phyloP scores from a whole-genome alignment of 176 grass and related monocot genomes.

The Saccharum officinarum region DNA sequence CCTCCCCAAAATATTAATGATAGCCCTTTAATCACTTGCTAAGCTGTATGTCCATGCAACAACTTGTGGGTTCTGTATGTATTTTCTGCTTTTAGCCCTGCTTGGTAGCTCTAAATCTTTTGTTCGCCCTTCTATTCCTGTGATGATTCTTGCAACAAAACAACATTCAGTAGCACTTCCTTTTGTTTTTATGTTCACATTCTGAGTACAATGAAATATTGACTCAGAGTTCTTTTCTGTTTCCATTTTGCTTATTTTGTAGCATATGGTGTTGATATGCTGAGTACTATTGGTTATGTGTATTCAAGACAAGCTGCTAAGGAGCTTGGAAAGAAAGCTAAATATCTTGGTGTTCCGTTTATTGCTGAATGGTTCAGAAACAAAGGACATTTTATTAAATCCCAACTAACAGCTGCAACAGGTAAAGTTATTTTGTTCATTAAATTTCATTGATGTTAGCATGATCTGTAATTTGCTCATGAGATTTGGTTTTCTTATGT shows the following conservation, averaged over 20 bases:
- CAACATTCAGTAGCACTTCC: not conserved
- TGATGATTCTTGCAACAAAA: not conserved
- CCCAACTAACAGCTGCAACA: slow-evolving; percentile 91
- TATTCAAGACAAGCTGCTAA: slow-evolving; percentile 91
- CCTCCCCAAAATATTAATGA: not conserved
- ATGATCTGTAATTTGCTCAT: slow-evolving; percentile 4
- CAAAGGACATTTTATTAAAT: slow-evolving; percentile 95
- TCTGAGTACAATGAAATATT: not conserved
- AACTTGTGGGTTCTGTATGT: not conserved
- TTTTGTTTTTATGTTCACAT: slow-evolving; percentile 11
- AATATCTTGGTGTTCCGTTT: slow-evolving; percentile 71
- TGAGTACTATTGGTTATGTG: slow-evolving; percentile 87
- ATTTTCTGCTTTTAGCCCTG: slow-evolving; percentile 15
- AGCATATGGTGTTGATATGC: slow-evolving; percentile 93
- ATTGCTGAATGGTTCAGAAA: slow-evolving; percentile 97
- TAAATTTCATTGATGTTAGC: not conserved
- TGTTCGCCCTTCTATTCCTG: not conserved
- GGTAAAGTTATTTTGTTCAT: slow-evolving; percentile 36
- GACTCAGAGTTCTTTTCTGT: not conserved
- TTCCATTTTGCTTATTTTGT: slow-evolving; percentile 26
- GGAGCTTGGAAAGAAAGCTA: slow-evolving; percentile 91
- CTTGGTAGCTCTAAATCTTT: slow-evolving; percentile 5
- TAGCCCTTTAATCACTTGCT: slow-evolving; percentile 12
- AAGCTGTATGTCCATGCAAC: slow-evolving; percentile 4
- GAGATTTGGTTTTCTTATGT: slow-evolving; percentile 12